These are phyloP conservation scores for Lentinula sp. DNA, from an alignment of 768 basidiomycete genomes.

Conservation along the genomic window DNA sequence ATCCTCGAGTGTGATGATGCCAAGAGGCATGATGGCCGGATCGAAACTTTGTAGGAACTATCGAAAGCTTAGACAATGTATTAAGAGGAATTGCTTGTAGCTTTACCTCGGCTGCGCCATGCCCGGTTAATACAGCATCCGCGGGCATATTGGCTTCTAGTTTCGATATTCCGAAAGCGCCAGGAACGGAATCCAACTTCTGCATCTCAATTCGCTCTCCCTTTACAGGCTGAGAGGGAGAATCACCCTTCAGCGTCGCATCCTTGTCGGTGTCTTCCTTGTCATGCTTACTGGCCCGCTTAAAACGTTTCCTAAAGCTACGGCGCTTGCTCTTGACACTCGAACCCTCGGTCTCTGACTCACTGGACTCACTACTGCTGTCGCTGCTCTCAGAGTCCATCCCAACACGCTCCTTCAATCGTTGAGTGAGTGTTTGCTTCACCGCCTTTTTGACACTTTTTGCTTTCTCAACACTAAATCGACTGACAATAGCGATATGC, in stretches of 20 bases:
- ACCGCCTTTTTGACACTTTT: slow-evolving; percentile 78
- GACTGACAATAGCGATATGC: slow-evolving; percentile 88
- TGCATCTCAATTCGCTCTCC: slow-evolving; percentile 1
- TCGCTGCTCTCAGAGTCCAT: slow-evolving; percentile 32
- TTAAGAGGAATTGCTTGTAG: neutral
- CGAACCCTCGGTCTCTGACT: slow-evolving; percentile 4
- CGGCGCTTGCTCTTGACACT: slow-evolving; percentile 7
- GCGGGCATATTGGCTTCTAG: slow-evolving; percentile 62
- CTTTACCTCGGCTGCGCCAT: slow-evolving; percentile 46
- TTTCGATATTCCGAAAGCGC: slow-evolving; percentile 19
- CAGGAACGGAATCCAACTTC: neutral
- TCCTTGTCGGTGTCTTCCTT: slow-evolving; percentile 4
- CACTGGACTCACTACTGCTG: slow-evolving; percentile 10
- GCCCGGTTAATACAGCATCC: slow-evolving; percentile 55
- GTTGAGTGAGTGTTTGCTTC: slow-evolving; percentile 73
- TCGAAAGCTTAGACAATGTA: neutral
- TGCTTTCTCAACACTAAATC: slow-evolving; percentile 67
- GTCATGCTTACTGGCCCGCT: neutral
- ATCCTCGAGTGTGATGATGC: slow-evolving; percentile 70
- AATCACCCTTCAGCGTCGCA: slow-evolving; percentile 16
- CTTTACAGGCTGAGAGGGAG: slow-evolving; percentile 9
- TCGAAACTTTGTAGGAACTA: slow-evolving; percentile 57
- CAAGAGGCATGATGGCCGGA: slow-evolving; percentile 56
- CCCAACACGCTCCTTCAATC: slow-evolving; percentile 68
- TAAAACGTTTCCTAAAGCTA: neutral